Evolutionary conservation across 192 early-diverging fungal genomes (phyloP), one percentile per base, ranked within the genome.

Genomic region (Umbelopsis sp.): DNA sequence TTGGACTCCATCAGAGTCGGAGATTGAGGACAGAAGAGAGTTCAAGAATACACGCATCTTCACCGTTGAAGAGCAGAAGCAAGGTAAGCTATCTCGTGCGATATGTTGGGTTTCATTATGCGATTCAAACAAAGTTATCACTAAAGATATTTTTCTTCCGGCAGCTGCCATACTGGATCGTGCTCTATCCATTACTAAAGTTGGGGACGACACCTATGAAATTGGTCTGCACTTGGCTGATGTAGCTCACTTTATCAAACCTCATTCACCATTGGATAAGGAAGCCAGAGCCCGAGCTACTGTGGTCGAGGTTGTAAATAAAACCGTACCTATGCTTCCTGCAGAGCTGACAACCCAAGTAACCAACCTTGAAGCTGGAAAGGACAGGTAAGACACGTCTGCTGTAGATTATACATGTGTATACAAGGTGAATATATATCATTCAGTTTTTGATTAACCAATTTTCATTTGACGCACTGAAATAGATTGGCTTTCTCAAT

Each of bases 291-390:
- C 91, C 12, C 86, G 98, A 71, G 95, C 92, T 11, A 97, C 96
- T 2, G 94, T 93, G 7, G 96, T 98, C 2, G 96, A 99, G 72
- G 81, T 99, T 69, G 92, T 99, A n/a, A 94, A 99, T 78, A 92
- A 94, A 73, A 84, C 93, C n/a, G 96, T 98, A 65, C 96, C 97
- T 68, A 99, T 99, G 98, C 81, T 99, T n/a, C 98, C 98, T 7
- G 77, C 85, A 51, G 73, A 95, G 34, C 81, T 99, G 36, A 95
- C 94, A 50, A 95, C 95, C 66, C 93, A 97, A 76, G 82, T 98
- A 24, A 98, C 96, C 83, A 98, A 95, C 66, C 88, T 99, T 62
- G 86, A 86, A 25, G 93, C 95, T 24, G 88, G 93, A 51, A 93
- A 95, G 21, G 94, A 98, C 17, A 73, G 70, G 75, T 76, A 21